Evolutionary conservation across 805 yeast species (phyloP), one percentile per base, ranked within the genome.

Genomic region (Metschnikowia dekortorum): DNA sequence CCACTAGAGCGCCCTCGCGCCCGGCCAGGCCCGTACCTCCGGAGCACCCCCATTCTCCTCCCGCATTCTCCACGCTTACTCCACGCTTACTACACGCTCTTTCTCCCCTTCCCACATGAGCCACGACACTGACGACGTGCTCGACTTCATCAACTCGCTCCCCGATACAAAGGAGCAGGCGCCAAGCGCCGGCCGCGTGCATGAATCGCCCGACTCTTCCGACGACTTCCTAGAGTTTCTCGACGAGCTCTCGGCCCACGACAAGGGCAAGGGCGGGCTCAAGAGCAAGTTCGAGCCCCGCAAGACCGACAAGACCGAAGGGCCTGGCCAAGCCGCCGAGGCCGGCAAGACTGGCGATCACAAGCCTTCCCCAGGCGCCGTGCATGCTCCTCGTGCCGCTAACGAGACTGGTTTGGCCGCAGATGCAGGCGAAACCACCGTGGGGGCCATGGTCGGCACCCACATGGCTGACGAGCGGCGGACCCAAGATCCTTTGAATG

Each of bases 81-180:
- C 22, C 22, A 22, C 22, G 22, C 22, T 22, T 22, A 22, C 22
- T 22, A 33, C 42, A 10, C 8, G 33, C 11, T 42, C n/a, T 31
- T 33, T 3, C 48, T 29, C 44, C 32, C 35, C 47, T 4, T 22
- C 13, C 39, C 46, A 26, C 29, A 22, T 44, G 39, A 54, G 39
- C 44, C 51, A 52, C 37, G 85, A 83, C 51, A 83, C 84, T 26
- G 87, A 85, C 55, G 92, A 87, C 59, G 92, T 87, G 5, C 74
- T 87, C 48, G 92, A 87, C 55, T 88, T 88, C 62, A 75, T 87
- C 57, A 89, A 86, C 61, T 85, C 91, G 0, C 76, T 89, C 44
- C 94, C 95, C 3, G 89, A 84, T 45, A 74, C 76, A 26, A 69
- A 68, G 51, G 26, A 16, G 7, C 31, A 32, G 10, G 16, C 16